Base-by-base conservation (phyloP, 106 monocot genomes). In the Dendrobium officinale region DNA sequence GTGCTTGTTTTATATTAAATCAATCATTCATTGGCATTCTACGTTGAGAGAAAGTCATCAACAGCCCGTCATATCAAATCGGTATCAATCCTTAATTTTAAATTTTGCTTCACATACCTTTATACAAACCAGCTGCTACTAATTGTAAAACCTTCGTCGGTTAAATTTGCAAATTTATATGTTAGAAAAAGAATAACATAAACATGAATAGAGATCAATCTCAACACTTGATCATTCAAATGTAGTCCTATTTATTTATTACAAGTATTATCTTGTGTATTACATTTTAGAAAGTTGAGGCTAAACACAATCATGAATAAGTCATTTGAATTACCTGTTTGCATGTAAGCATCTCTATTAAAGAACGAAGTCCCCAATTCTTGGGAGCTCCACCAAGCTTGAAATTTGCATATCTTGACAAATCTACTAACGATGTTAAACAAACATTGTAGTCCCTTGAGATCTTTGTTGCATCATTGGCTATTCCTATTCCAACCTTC, bases 401-500 rank as follows among this genome's bases (percentile, higher is more conserved):
- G 75, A 81, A 74, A 86, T 98, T 98, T 73, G 97, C 97, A 77
- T 87, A 77, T 58, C 41, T 79, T 66, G 97, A 98, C 49, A 98
- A 88, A 67, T 98, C 97, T 80, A 86, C 82, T 42, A 94, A 55
- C 24, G 89, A 79, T 77, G 84, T 67, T 77, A 98, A 83, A 55
- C 22, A 43, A 51, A 94, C 84, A 86, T 85, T 67, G 83, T 94
- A 94, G 76, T 98, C 94, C 78, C 82, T 92, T 73, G 59, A 73
- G 27, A 98, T 87, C 86, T 91, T 98, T 67, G 41, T 20, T 29
- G 94, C 97, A 87, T 98, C 97, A 83, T 86, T 85, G 4, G 83
- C 85, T 77, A 98, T 87, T 75, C 82, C 73, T 73, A 98, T 67
- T 83, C 94, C 97, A 79, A 94, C 94, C 97, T 98, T 87, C 73